Conservation (phyloP, 257 asterid species). For the Solanum rostratum region DNA sequence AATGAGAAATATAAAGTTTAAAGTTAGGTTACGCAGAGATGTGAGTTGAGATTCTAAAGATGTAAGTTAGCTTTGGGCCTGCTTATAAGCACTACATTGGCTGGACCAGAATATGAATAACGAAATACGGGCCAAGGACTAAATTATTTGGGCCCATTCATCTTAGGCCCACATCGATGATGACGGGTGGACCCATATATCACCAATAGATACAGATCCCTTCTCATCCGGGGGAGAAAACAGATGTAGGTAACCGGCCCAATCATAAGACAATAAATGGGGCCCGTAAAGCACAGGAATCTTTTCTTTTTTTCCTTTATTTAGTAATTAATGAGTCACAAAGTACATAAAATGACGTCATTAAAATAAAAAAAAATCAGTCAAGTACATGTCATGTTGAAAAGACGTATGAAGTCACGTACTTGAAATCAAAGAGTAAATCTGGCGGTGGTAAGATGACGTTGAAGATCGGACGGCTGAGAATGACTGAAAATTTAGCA, state of each 20-base stretch:
- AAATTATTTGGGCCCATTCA: neutral
- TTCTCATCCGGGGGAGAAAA: neutral
- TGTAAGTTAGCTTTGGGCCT: too few relatives aligned
- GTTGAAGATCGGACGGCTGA: constrained; percentile 15
- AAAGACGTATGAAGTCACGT: constrained; percentile 3
- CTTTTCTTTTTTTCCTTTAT: neutral
- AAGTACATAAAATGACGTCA: neutral
- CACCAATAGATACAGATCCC: neutral
- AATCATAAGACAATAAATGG: neutral
- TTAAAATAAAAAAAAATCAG: neutral
- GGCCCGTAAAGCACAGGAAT: neutral
- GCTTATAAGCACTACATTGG: too few relatives aligned
- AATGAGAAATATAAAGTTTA: too few relatives aligned
- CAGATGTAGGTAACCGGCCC: neutral
- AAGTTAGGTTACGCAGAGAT: too few relatives aligned
- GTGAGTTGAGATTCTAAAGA: too few relatives aligned
- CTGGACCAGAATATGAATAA: neutral
- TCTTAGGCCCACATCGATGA: neutral
- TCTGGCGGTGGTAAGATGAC: constrained; percentile 8
- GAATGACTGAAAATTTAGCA: neutral
- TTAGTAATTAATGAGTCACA: neutral
- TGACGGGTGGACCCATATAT: neutral
- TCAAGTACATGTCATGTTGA: neutral
- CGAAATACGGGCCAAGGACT: neutral
- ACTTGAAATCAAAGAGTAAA: neutral